A percentile compares a stretch with the other conserved stretches of the same genome.
Evolutionary conservation across 148 eudicot species (phyloP).

Genomic region (Dysphania ambrosioides): DNA sequence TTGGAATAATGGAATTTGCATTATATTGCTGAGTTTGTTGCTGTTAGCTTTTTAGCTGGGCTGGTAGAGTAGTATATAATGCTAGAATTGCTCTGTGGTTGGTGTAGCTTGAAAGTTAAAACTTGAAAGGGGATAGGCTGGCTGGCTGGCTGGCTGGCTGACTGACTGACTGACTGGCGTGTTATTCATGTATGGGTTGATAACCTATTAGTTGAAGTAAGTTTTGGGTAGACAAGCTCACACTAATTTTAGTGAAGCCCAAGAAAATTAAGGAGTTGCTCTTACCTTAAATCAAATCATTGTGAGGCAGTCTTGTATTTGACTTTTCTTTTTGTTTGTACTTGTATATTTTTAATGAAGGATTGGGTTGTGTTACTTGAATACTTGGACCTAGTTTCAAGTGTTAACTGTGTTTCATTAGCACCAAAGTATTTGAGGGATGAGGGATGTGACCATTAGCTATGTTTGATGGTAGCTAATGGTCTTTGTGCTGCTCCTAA

Average conservation of each 20-base stretch:
- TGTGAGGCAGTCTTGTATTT: background rate
- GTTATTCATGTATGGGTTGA: background rate
- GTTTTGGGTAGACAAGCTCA: background rate
- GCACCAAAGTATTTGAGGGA: background rate
- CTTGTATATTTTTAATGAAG: too few species aligned
- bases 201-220: background rate
- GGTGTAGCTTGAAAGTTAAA: background rate
- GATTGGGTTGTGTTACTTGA: background rate
- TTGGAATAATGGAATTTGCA: background rate
- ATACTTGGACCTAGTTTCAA: background rate
- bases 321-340: background rate
- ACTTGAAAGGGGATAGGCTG: constrained; percentile 1
- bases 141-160: too few species aligned
- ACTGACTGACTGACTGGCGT: too few species aligned
- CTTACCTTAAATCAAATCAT: background rate
- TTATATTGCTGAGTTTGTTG: background rate
- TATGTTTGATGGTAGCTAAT: background rate
- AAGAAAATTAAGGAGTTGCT: background rate
- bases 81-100: background rate
- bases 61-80: constrained; percentile 1
- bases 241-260: background rate
- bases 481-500: background rate
- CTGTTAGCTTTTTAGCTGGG: constrained; percentile 1
- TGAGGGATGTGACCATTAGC: background rate
- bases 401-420: background rate